phyloP scores from a whole-genome alignment of 768 basidiomycete species.

The Suillus hirtellus region DNA sequence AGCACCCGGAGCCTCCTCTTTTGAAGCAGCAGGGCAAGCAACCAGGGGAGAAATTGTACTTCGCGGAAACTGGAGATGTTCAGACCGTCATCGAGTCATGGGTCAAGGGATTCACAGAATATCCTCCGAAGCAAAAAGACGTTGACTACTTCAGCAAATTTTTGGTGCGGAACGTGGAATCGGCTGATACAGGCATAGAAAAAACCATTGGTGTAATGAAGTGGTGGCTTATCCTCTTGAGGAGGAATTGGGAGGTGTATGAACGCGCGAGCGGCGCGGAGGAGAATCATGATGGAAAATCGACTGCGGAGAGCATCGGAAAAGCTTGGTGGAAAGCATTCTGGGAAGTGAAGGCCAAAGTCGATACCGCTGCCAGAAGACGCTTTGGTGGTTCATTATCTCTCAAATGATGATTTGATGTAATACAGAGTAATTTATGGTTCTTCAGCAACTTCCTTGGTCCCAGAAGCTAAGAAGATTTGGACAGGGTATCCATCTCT shows the following conservation, averaged over 20 bases:
- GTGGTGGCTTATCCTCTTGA: constrained; percentile 79
- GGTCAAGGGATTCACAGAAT: constrained; percentile 63
- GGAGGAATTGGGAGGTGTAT: constrained; percentile 60
- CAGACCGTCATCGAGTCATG: constrained; percentile 72
- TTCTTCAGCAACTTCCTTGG: constrained; percentile 30
- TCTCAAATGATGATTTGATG: constrained; percentile 44
- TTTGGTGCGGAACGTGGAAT: constrained; percentile 67
- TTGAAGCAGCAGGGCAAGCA: constrained; percentile 55
- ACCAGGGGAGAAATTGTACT: constrained; percentile 55
- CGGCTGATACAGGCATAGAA: constrained; percentile 67
- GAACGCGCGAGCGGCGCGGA: constrained; percentile 43
- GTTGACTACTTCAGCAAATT: constrained; percentile 74
- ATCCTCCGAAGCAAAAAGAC: constrained; percentile 72
- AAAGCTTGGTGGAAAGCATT: constrained; percentile 84
- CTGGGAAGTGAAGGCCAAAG: constrained; percentile 60
- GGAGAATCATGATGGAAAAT: constrained; percentile 26
- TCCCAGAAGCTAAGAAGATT: constrained; percentile 61
- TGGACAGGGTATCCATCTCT: constrained; percentile 35
- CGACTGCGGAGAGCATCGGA: constrained; percentile 48
- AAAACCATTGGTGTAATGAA: constrained; percentile 69
- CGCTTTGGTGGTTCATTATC: constrained; percentile 75
- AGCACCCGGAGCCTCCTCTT: constrained; percentile 47
- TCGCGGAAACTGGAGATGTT: constrained; percentile 70
- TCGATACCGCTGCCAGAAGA: constrained; percentile 64
- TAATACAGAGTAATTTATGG: background rate